phyloP scores from a whole-genome alignment of 2,329 filamentous ascomycete species.

The Paecilomyces fulvus region DNA sequence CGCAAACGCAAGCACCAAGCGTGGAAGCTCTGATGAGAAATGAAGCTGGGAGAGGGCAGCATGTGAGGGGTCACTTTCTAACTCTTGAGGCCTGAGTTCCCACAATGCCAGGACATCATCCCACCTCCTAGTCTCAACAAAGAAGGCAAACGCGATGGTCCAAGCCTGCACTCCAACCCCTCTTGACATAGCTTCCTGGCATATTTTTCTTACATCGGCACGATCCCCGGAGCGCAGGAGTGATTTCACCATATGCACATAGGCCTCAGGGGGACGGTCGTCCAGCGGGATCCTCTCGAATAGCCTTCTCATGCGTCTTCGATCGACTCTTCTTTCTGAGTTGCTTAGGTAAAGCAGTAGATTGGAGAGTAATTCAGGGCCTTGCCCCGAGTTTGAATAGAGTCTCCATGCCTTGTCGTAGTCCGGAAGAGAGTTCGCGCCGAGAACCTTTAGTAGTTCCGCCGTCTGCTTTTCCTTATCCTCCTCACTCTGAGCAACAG shows the following conservation, averaged over 20 bases:
- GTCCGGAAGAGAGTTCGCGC: slow-evolving; percentile 7
- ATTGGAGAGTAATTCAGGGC: slow-evolving; percentile 14
- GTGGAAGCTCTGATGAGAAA: slow-evolving; percentile 10
- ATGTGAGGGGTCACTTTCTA: slow-evolving; percentile 7
- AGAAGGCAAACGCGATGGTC: slow-evolving; percentile 22
- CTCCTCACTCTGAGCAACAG: not conserved
- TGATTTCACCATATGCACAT: slow-evolving; percentile 37
- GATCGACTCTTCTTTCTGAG: slow-evolving; percentile 31
- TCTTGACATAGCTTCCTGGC: slow-evolving; percentile 28
- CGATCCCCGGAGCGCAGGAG: slow-evolving; percentile 32
- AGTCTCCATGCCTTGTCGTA: slow-evolving; percentile 37
- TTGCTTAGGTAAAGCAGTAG: slow-evolving; percentile 31
- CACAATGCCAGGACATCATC: slow-evolving; percentile 21
- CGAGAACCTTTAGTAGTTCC: slow-evolving; percentile 12
- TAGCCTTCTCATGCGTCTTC: slow-evolving; percentile 35
- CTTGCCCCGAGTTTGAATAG: slow-evolving; percentile 25
- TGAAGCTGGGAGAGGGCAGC: slow-evolving; percentile 9
- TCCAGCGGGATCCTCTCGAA: slow-evolving; percentile 35
- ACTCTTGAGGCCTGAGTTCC: slow-evolving; percentile 12
- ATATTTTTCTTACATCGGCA: slow-evolving; percentile 32
- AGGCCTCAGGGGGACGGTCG: slow-evolving; percentile 35
- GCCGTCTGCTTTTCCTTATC: slow-evolving; percentile 10
- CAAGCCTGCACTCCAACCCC: slow-evolving; percentile 19
- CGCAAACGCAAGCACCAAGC: slow-evolving; percentile 14
- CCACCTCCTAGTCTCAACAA: slow-evolving; percentile 26